Conservation (phyloP, 495 filamentous ascomycete genomes). For the Aspergillus affinis region DNA sequence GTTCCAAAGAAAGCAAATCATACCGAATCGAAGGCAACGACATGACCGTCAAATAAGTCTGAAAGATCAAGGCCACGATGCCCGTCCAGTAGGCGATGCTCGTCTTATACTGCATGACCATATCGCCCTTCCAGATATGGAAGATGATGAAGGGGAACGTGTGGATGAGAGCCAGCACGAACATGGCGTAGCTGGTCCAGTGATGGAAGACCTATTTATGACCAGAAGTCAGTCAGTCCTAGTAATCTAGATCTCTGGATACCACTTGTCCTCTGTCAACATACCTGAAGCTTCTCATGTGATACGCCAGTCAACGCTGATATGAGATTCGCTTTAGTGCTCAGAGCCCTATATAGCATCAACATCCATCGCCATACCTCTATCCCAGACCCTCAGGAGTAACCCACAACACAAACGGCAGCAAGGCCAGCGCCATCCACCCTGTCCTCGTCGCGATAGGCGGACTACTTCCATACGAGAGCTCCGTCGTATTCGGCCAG, state of each 20-base stretch:
- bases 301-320: slow-evolving; percentile 52
- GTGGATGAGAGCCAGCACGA: slow-evolving; percentile 52
- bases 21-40: slow-evolving; percentile 51
- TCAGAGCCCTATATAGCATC: slow-evolving; percentile 19
- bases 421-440: slow-evolving; percentile 50
- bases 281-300: slow-evolving; percentile 52
- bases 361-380: not conserved
- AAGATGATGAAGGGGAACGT: slow-evolving; percentile 60
- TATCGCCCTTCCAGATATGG: slow-evolving; percentile 48
- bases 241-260: no score
- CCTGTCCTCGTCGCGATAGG: slow-evolving; percentile 53
- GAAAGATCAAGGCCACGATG: slow-evolving; percentile 52
- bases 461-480: slow-evolving; percentile 49
- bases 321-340: slow-evolving; percentile 44
- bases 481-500: slow-evolving; percentile 48
- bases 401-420: slow-evolving; percentile 51
- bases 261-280: not conserved
- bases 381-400: slow-evolving; percentile 9
- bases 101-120: slow-evolving; percentile 46
- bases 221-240: not conserved
- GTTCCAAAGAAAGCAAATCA: slow-evolving; percentile 8
- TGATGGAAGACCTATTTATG: slow-evolving; percentile 41
- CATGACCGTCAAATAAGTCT: slow-evolving; percentile 54
- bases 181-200: slow-evolving; percentile 54
- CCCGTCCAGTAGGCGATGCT: slow-evolving; percentile 55